Evolutionary conservation across 345 rosid species (phyloP).

Genomic region (Lepidium africanum): DNA sequence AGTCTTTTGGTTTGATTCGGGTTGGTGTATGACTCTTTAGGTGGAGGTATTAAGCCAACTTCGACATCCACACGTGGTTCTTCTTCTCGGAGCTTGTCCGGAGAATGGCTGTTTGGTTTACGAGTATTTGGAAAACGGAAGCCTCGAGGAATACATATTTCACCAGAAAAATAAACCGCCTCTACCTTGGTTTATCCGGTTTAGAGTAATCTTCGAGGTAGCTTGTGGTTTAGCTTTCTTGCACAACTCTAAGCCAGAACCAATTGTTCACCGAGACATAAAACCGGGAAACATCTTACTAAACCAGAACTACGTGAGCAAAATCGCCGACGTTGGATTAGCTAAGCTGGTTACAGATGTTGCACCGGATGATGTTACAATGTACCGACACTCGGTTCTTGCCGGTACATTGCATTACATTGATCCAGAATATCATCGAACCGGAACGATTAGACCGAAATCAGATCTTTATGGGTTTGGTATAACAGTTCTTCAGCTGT

Average conservation of each 20-base stretch:
- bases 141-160: slow-evolving; percentile 60
- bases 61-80: slow-evolving; percentile 68
- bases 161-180: slow-evolving; percentile 50
- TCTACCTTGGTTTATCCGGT: slow-evolving; percentile 81
- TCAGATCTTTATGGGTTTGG: slow-evolving; percentile 84
- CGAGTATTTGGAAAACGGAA: slow-evolving; percentile 86
- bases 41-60: slow-evolving; percentile 82
- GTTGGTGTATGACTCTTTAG: slow-evolving; percentile 30
- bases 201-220: slow-evolving; percentile 58
- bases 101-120: slow-evolving; percentile 74
- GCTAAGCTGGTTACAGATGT: slow-evolving; percentile 69
- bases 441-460: slow-evolving; percentile 83
- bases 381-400: slow-evolving; percentile 53
- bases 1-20: background rate
- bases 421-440: slow-evolving; percentile 83
- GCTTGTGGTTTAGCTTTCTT: slow-evolving; percentile 84
- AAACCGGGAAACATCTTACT: slow-evolving; percentile 76
- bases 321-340: slow-evolving; percentile 78
- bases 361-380: slow-evolving; percentile 64
- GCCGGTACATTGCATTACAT: slow-evolving; percentile 78
- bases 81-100: slow-evolving; percentile 91
- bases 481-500: slow-evolving; percentile 52
- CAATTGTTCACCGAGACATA: slow-evolving; percentile 75
- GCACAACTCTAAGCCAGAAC: slow-evolving; percentile 89
- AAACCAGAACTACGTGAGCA: slow-evolving; percentile 67